These are phyloP conservation scores for Backusella westeae DNA, from an alignment of 192 early-diverging fungal genomes.

Conservation along the genomic window DNA sequence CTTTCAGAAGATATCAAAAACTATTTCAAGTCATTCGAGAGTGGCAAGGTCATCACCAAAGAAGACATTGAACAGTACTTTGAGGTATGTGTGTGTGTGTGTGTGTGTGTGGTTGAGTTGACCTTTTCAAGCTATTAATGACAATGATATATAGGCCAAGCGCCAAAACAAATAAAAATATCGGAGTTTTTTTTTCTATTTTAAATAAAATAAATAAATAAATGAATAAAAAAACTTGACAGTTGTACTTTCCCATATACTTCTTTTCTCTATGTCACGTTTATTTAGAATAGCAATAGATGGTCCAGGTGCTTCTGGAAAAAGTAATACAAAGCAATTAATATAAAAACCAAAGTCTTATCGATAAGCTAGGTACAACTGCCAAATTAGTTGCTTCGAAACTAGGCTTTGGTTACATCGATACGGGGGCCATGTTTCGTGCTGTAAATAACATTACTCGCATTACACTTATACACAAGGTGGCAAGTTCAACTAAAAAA, in stretches of 20 bases:
- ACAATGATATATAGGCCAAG: background rate
- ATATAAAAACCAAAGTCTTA: background rate
- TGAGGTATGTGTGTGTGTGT: conserved; percentile 19
- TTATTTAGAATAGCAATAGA: conserved; percentile 74
- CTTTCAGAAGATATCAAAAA: conserved; percentile 66
- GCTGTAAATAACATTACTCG: conserved; percentile 30
- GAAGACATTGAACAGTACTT: conserved; percentile 78
- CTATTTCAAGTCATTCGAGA: conserved; percentile 69
- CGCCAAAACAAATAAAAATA: background rate
- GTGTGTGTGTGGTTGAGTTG: background rate
- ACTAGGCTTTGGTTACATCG: conserved; percentile 73
- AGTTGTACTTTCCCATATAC: background rate
- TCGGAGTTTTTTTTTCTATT: background rate
- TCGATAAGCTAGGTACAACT: conserved; percentile 51
- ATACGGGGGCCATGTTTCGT: conserved; percentile 70
- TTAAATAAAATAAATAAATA: background rate
- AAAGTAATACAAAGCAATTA: conserved; percentile 51
- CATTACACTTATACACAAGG: background rate
- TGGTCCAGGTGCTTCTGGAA: conserved; percentile 80
- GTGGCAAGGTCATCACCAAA: conserved; percentile 71
- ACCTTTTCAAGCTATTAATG: too few species aligned
- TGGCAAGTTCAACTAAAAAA: background rate
- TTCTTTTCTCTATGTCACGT: conserved; percentile 21
- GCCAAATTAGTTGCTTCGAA: conserved; percentile 64
- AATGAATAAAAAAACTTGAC: too few species aligned